A percentile compares a stretch with the other conserved stretches of the same genome.
Conservation (phyloP, 2,329 filamentous ascomycete genomes). For the Scleromitrula shiraiana region DNA sequence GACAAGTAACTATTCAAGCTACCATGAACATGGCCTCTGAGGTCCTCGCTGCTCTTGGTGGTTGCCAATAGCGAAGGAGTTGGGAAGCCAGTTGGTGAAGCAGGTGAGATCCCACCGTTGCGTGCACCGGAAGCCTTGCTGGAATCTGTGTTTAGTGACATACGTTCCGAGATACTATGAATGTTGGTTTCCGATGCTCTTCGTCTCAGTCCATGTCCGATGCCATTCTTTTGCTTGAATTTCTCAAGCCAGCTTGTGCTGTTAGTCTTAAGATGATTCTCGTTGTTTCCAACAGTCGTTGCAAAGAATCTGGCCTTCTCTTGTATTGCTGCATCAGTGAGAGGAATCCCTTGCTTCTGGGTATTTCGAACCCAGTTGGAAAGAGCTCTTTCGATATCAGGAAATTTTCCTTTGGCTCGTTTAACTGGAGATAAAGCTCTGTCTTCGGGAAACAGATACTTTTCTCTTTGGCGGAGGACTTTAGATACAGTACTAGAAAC, state of each 20-base stretch:
- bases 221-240: slow-evolving; percentile 72
- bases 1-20: slow-evolving; percentile 48
- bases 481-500: slow-evolving; percentile 86
- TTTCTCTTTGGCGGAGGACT: slow-evolving; percentile 87
- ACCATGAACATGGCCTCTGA: slow-evolving; percentile 43
- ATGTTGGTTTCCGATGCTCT: slow-evolving; percentile 57
- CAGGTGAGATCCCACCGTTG: slow-evolving; percentile 61
- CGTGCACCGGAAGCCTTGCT: slow-evolving; percentile 50
- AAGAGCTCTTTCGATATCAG: slow-evolving; percentile 86
- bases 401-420: slow-evolving; percentile 73
- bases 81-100: slow-evolving; percentile 57
- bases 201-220: slow-evolving; percentile 36
- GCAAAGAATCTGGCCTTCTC: slow-evolving; percentile 81
- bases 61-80: slow-evolving; percentile 67
- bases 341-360: slow-evolving; percentile 62
- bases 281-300: slow-evolving; percentile 60
- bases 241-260: slow-evolving; percentile 82
- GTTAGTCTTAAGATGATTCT: slow-evolving; percentile 62
- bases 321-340: slow-evolving; percentile 74
- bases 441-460: slow-evolving; percentile 78
- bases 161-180: slow-evolving; percentile 52
- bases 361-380: slow-evolving; percentile 81
- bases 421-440: slow-evolving; percentile 73
- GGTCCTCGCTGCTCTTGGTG: slow-evolving; percentile 56
- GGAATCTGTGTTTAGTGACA: slow-evolving; percentile 47